phyloP scores from a whole-genome alignment of 345 rosid species.

The Arabidopsis arenosa region DNA sequence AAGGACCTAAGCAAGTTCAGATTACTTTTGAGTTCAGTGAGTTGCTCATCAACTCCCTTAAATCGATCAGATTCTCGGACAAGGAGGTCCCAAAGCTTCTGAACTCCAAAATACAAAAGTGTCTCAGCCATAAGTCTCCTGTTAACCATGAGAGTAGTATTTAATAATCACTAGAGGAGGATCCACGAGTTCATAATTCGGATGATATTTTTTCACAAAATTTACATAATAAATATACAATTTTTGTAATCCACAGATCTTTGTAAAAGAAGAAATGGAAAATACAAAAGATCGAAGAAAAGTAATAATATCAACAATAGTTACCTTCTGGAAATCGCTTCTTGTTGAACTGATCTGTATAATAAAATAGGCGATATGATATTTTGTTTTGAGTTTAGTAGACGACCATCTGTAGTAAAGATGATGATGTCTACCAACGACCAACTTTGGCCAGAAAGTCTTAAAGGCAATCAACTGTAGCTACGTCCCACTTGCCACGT shows the following conservation, averaged over 20 bases:
- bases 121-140: conserved; percentile 31
- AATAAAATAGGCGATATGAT: neutral
- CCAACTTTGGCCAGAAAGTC: too few relatives aligned
- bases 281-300: neutral
- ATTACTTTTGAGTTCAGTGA: conserved; percentile 26
- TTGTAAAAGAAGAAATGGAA: neutral
- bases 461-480: too few relatives aligned
- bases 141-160: neutral
- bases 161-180: neutral
- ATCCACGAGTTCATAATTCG: neutral
- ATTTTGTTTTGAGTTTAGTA: neutral
- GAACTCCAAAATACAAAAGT: conserved; percentile 28
- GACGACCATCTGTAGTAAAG: neutral
- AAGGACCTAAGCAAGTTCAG: conserved; percentile 31
- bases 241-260: neutral
- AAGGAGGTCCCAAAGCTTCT: conserved; percentile 36
- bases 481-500: too few relatives aligned
- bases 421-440: neutral
- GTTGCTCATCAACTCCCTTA: conserved; percentile 22
- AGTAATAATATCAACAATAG: neutral
- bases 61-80: conserved; percentile 25
- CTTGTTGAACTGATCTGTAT: neutral
- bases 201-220: neutral
- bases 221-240: neutral
- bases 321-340: neutral